phyloP scores from a whole-genome alignment of 495 filamentous ascomycete genomes.

The Xylaria venustula region DNA sequence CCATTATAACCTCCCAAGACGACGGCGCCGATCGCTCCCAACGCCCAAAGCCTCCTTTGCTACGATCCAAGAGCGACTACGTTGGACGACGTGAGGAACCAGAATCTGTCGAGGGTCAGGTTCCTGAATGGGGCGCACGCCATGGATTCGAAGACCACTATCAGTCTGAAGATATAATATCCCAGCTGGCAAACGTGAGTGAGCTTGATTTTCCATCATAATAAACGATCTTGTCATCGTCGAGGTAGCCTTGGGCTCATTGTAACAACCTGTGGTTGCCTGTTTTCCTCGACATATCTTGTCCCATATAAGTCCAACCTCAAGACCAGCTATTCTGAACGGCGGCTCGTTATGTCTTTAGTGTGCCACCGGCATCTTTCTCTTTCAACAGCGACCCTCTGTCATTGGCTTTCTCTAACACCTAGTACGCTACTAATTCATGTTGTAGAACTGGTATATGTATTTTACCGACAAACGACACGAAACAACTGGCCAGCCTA shows the following conservation, averaged over 20 bases:
- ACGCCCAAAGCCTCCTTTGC: conserved; percentile 54
- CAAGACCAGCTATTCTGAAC: not conserved
- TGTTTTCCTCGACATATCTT: not conserved
- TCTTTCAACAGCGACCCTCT: not conserved
- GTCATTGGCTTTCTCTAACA: not conserved
- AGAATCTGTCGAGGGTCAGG: conserved; percentile 37
- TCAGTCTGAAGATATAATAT: conserved; percentile 62
- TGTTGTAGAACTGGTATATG: conserved; percentile 85
- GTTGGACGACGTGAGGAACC: conserved; percentile 47
- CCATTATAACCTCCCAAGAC: conserved; percentile 18
- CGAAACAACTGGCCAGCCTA: conserved; percentile 91
- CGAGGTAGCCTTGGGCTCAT: conserved; percentile 6
- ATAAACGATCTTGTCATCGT: conserved; percentile 36
- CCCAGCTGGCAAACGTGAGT: conserved; percentile 56
- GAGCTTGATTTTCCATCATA: conserved; percentile 31
- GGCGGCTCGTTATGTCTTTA: not conserved
- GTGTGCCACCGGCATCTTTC: not conserved
- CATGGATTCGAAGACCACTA: conserved; percentile 73
- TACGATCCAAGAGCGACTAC: conserved; percentile 73
- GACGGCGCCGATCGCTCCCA: conserved; percentile 25
- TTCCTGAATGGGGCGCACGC: conserved; percentile 53
- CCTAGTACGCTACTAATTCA: not conserved
- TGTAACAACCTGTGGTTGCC: not conserved
- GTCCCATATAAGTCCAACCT: not conserved
- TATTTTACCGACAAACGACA: conserved; percentile 98